Conservation (phyloP, 1,139 yeast species). For the Taiozyma onychis region DNA sequence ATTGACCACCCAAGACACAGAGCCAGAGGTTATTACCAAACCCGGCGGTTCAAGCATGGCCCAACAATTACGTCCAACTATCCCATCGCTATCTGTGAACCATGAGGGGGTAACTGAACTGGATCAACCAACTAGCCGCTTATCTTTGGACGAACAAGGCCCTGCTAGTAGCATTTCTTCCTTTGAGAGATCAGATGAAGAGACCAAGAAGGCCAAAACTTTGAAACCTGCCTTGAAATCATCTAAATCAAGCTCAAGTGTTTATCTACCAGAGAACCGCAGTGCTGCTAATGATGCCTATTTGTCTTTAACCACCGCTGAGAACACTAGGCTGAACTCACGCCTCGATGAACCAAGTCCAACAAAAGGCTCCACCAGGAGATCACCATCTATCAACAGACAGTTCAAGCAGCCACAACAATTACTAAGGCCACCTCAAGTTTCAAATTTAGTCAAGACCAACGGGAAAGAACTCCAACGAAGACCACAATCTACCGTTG, state of each 20-base stretch:
- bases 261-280: slow-evolving; percentile 42
- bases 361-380: not conserved
- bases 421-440: slow-evolving; percentile 8
- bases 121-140: not conserved
- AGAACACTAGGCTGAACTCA: slow-evolving; percentile 59
- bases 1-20: slow-evolving; percentile 16
- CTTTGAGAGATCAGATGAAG: slow-evolving; percentile 15
- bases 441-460: not conserved
- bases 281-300: slow-evolving; percentile 58
- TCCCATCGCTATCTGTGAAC: slow-evolving; percentile 13
- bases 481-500: not conserved
- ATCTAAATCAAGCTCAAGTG: slow-evolving; percentile 34
- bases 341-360: not conserved
- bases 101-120: slow-evolving; percentile 1
- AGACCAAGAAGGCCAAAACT: slow-evolving; percentile 29
- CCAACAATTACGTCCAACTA: slow-evolving; percentile 23
- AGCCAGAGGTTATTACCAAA: slow-evolving; percentile 1
- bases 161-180: slow-evolving; percentile 18
- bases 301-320: slow-evolving; percentile 66
- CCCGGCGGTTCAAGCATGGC: slow-evolving; percentile 17
- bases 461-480: not conserved
- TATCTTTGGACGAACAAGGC: not conserved
- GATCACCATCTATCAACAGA: not conserved
- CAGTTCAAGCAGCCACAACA: slow-evolving; percentile 5
- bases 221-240: slow-evolving; percentile 65